Evolutionary conservation across 805 yeast species (phyloP).

Genomic region (Nakazawaea pomicola): DNA sequence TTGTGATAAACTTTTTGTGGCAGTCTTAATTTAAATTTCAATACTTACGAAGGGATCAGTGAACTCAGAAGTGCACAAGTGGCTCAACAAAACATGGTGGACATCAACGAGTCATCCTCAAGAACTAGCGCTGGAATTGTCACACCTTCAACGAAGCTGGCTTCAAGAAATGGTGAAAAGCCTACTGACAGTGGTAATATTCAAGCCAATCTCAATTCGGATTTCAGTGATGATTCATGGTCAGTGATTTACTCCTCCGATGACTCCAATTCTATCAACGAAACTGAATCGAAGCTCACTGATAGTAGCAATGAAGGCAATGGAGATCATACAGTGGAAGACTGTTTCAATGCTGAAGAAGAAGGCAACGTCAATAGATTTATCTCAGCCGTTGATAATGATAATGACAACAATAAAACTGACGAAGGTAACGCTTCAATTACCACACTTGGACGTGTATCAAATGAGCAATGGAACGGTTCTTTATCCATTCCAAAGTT

Average conservation of each 20-base stretch:
- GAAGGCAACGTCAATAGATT: background rate
- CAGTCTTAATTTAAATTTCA: too few species aligned
- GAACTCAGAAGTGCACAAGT: too few species aligned
- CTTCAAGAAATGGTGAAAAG: background rate
- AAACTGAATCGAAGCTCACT: constrained; percentile 8
- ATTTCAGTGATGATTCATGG: constrained; percentile 16
- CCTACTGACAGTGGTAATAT: background rate
- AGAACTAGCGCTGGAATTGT: too few species aligned
- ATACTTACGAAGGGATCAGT: too few species aligned
- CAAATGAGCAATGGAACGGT: constrained; percentile 6
- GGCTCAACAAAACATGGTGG: too few species aligned
- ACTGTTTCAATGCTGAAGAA: too few species aligned
- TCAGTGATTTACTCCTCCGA: constrained; percentile 15
- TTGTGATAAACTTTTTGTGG: too few species aligned
- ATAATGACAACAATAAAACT: background rate
- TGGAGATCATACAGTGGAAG: background rate
- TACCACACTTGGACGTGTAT: background rate
- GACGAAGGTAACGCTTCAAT: constrained; percentile 2
- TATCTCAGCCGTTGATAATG: background rate
- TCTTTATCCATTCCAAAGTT: constrained; percentile 10
- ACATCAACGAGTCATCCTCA: too few species aligned
- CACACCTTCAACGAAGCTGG: too few species aligned
- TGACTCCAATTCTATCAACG: constrained; percentile 10
- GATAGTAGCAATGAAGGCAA: constrained; percentile 7
- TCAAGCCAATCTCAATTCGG: background rate